These are phyloP conservation scores for Porpolomopsis calyptriformis DNA, from an alignment of 768 basidiomycete species.

Conservation along the genomic window DNA sequence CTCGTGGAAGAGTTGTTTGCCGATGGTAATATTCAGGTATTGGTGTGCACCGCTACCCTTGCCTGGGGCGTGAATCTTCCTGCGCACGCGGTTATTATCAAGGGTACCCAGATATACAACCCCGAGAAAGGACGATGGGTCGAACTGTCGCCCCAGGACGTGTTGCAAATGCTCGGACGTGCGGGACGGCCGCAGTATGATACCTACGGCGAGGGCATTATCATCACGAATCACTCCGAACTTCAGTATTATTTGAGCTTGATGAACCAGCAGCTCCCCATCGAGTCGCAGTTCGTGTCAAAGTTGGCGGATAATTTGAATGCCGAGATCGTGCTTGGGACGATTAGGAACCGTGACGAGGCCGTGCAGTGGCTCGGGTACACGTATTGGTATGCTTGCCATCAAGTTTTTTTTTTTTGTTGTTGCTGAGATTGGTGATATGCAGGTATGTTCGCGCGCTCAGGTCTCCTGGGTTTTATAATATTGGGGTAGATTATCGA, in stretches of 20 bases:
- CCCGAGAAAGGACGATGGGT: conserved; percentile 98
- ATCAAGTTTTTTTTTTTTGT: conserved; percentile 2
- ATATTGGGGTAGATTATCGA: conserved; percentile 81
- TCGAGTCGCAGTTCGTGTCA: conserved; percentile 89
- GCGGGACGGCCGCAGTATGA: conserved; percentile 97
- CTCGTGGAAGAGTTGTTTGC: conserved; percentile 92
- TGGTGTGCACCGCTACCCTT: conserved; percentile 94
- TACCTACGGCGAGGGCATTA: conserved; percentile 93
- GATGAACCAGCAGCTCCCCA: conserved; percentile 95
- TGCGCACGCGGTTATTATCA: conserved; percentile 97
- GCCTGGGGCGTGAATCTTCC: conserved; percentile 99
- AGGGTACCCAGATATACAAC: conserved; percentile 99
- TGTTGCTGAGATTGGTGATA: too few relatives aligned
- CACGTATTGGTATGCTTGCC: conserved; percentile 82
- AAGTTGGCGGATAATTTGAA: conserved; percentile 93
- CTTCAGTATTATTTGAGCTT: conserved; percentile 93
- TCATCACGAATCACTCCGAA: conserved; percentile 96
- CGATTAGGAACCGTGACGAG: conserved; percentile 89
- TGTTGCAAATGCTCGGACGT: conserved; percentile 96
- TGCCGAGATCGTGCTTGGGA: conserved; percentile 93
- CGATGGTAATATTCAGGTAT: conserved; percentile 84
- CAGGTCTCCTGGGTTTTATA: conserved; percentile 76
- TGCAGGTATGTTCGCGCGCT: conserved; percentile 93
- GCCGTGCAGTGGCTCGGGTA: conserved; percentile 97
- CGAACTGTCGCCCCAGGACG: conserved; percentile 90